Evolutionary conservation across 306 rosid species (phyloP).

Genomic region (Potentilla sterilis): DNA sequence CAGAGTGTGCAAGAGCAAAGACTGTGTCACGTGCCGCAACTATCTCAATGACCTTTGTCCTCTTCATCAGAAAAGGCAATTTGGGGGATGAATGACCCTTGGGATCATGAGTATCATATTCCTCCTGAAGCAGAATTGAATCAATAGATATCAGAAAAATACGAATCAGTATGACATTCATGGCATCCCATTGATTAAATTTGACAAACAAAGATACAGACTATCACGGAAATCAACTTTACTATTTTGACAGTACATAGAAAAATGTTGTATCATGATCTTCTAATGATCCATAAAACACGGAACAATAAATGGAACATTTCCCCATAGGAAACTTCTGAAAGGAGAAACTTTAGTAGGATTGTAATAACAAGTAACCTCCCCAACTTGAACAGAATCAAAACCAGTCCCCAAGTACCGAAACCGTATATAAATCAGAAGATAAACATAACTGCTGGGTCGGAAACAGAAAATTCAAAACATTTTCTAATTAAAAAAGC

Average conservation of each 20-base stretch:
- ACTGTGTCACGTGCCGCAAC: slow-evolving; percentile 66
- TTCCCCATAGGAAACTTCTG: neutral
- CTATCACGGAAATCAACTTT: neutral
- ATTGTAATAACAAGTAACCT: neutral
- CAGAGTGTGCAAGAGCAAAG: slow-evolving; percentile 75
- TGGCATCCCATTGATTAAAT: neutral
- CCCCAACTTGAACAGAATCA: neutral
- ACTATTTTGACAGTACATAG: neutral
- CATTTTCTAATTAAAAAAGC: neutral
- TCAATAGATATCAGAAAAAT: neutral
- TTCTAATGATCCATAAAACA: neutral
- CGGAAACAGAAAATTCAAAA: slow-evolving; percentile 3
- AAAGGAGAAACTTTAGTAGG: neutral
- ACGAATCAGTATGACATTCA: neutral
- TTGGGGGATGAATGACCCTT: slow-evolving; percentile 43
- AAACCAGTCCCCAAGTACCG: neutral
- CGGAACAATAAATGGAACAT: neutral
- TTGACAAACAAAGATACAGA: neutral
- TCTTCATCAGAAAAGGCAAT: slow-evolving; percentile 68
- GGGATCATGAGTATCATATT: slow-evolving; percentile 72
- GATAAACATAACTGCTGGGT: neutral
- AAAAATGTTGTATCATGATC: neutral
- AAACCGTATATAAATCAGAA: neutral
- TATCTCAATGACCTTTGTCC: slow-evolving; percentile 66
- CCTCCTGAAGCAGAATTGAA: slow-evolving; percentile 32